These are phyloP conservation scores for Benincasa hispida DNA, from an alignment of 306 rosid genomes.

Conservation along the genomic window DNA sequence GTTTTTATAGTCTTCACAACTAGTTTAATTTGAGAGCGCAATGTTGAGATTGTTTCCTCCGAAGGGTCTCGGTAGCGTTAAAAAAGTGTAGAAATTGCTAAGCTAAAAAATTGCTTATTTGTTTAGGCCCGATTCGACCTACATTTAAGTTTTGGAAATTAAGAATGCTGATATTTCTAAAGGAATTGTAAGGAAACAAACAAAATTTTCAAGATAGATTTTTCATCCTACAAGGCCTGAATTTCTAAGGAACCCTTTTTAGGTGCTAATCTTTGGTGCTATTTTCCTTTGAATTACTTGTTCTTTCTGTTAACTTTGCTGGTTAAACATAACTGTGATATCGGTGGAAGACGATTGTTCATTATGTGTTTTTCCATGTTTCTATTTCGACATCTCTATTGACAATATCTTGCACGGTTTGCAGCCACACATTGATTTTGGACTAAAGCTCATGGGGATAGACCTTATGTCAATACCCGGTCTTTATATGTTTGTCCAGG, in stretches of 20 bases:
- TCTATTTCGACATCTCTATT: neutral
- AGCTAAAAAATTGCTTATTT: too few species aligned
- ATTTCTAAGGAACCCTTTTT: too few species aligned
- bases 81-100: neutral
- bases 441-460: slow-evolving; percentile 58
- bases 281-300: neutral
- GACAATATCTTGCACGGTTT: neutral
- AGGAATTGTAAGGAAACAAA: too few species aligned
- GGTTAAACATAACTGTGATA: neutral
- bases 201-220: too few species aligned
- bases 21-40: neutral
- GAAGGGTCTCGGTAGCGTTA: neutral
- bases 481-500: slow-evolving; percentile 77
- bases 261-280: neutral
- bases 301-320: neutral
- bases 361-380: neutral
- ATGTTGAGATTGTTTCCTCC: neutral
- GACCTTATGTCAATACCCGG: slow-evolving; percentile 93
- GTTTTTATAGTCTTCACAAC: neutral
- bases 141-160: too few species aligned
- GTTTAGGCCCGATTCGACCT: too few species aligned
- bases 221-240: too few species aligned
- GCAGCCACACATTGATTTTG: slow-evolving; percentile 91
- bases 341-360: neutral
- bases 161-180: too few species aligned